Evolutionary conservation across 1,284 basidiomycete genomes (phyloP).

Genomic region (Lentinula novae-zelandiae): DNA sequence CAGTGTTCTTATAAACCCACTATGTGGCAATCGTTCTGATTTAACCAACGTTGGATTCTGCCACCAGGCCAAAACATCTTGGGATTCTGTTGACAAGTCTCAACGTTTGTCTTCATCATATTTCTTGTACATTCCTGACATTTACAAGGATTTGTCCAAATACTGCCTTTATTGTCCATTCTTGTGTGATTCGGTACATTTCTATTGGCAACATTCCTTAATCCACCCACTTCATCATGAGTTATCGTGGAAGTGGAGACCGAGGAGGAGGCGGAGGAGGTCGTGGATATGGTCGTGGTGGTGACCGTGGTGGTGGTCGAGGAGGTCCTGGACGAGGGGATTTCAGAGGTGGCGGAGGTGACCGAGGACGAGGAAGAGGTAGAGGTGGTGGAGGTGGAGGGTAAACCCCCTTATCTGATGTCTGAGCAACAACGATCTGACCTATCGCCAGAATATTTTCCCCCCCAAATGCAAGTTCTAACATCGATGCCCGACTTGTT

Average conservation of each 20-base stretch:
- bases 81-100: not conserved
- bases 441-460: conserved; percentile 47
- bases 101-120: not conserved
- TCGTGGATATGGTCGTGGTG: conserved; percentile 19
- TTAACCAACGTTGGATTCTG: conserved; percentile 9
- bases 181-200: not conserved
- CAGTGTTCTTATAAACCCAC: not conserved
- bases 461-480: conserved; percentile 39
- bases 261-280: conserved; percentile 22
- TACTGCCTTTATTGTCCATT: not conserved
- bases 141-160: not conserved
- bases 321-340: conserved; percentile 21
- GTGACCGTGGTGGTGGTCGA: conserved; percentile 24
- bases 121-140: not conserved
- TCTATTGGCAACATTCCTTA: not conserved
- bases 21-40: not conserved
- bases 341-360: conserved; percentile 26
- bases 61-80: not conserved
- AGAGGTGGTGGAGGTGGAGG: conserved; percentile 39
- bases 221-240: not conserved
- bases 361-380: conserved; percentile 23
- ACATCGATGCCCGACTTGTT: conserved; percentile 56
- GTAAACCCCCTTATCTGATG: conserved; percentile 30
- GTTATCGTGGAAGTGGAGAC: conserved; percentile 11
- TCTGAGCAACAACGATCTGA: conserved; percentile 11